Base-by-base conservation (phyloP, 768 basidiomycete genomes). In the Tricholoma terreum region DNA sequence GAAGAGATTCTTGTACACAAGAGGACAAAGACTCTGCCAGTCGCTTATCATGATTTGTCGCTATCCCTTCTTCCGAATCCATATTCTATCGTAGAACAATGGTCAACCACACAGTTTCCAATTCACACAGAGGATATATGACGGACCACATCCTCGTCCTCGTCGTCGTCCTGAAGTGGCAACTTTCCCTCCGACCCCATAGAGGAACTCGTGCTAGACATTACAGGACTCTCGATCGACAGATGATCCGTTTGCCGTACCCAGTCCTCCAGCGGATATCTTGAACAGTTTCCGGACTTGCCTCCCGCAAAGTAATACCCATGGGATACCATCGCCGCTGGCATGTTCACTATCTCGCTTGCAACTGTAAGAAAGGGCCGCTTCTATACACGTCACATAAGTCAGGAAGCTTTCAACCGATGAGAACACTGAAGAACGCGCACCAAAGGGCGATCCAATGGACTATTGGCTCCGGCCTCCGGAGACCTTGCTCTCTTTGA, bases 161-260 rank as follows among this genome's bases (percentile, higher is more conserved):
- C 83, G 43, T 75, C 78, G 62, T 85, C 84, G 34, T 64, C 42
- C 1, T 54, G 38, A 3, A 34, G 34, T 33, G 17, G 21, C 34
- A 46, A 10, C 22, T 22, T 45, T 19, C n/a, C 51, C 45, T 55
- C 58, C 33, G 42, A 10, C 34, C 30, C 10, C 27, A 50, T 10
- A 31, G 42, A 40, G n/a, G 40, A 15, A 43, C 42, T 43, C 14
- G 51, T 30, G 11, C 43, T 65, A 43, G 66, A 55, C 30, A 67
- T 69, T 46, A 72, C 63, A 43, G 83, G 81, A 59, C 83, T 83
- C 53, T 81, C 79, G 19, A 91, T 86, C n/a, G 80, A 78, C 58
- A 91, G 77, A 48, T 80, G 85, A 54, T 82, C 79, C 4, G 90
- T 81, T 65, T 85, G 87, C 57, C 77, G 75, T 10, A 91, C 89